Conservation (phyloP, 2,329 filamentous ascomycete species). For the Ceratocystis cubensis region DNA sequence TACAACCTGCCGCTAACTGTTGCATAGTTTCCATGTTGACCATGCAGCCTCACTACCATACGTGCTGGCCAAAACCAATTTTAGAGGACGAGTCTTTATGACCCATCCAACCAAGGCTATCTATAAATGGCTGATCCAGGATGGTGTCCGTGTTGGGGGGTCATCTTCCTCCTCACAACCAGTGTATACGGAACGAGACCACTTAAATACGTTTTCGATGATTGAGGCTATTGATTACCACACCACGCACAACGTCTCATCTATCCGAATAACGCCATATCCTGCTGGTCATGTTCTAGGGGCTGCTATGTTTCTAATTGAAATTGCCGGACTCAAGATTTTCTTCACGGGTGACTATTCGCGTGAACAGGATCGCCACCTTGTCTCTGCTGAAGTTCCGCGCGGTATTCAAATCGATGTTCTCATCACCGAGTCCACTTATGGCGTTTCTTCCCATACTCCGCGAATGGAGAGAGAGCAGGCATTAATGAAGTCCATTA, state of each 20-base stretch:
- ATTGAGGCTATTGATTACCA: slow-evolving; percentile 98
- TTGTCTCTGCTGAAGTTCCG: slow-evolving; percentile 86
- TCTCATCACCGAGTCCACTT: slow-evolving; percentile 93
- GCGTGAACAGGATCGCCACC: slow-evolving; percentile 84
- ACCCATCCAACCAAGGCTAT: slow-evolving; percentile 98
- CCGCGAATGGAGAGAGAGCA: slow-evolving; percentile 84
- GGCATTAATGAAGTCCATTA: slow-evolving; percentile 90
- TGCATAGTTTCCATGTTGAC: slow-evolving; percentile 81
- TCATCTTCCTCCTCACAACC: slow-evolving; percentile 56
- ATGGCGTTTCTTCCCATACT: slow-evolving; percentile 87
- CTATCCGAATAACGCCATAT: slow-evolving; percentile 91
- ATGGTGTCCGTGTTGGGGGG: slow-evolving; percentile 81
- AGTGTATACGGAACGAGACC: slow-evolving; percentile 90
- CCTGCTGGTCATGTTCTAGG: slow-evolving; percentile 96
- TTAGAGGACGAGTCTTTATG: slow-evolving; percentile 95
- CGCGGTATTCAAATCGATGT: slow-evolving; percentile 85
- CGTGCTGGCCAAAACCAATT: slow-evolving; percentile 95
- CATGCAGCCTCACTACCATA: slow-evolving; percentile 98
- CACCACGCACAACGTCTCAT: slow-evolving; percentile 93
- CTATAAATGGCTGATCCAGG: slow-evolving; percentile 98
- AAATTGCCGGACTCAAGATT: slow-evolving; percentile 92
- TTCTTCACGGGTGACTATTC: slow-evolving; percentile 98
- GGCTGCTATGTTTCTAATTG: slow-evolving; percentile 95
- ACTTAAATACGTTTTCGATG: slow-evolving; percentile 79
- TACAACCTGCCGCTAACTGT: slow-evolving; percentile 20